Percentiles rank a stretch among this genome's conserved stretches.
phyloP scores from a whole-genome alignment of 75 land plant species.

The Azolla pinnata region DNA sequence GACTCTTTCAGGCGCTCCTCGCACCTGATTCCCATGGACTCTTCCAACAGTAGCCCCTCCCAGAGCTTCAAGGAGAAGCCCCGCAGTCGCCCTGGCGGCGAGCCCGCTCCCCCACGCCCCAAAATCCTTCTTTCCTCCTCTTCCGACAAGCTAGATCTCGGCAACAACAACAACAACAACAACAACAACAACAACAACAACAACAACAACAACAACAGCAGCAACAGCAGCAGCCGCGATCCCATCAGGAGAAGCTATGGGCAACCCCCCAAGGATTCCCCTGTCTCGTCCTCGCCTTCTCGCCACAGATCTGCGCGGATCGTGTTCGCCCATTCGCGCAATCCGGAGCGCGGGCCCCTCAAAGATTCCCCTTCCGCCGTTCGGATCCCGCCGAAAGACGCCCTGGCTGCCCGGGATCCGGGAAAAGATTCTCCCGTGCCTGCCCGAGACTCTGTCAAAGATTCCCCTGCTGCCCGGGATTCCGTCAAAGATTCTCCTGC shows the following conservation, averaged over 20 bases:
- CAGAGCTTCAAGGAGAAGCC: conserved; percentile 2
- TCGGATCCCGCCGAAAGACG: too few species aligned
- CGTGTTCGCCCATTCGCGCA: too few species aligned
- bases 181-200: not conserved
- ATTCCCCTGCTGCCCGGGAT: too few species aligned
- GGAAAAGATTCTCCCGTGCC: too few species aligned
- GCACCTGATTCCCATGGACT: conserved; percentile 1
- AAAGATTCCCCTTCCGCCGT: too few species aligned
- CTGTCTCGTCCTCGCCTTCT: too few species aligned
- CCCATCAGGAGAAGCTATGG: not conserved
- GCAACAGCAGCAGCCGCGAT: not conserved
- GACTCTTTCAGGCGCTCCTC: too few species aligned
- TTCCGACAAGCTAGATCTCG: not conserved
- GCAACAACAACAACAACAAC: not conserved
- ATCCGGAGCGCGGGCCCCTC: too few species aligned
- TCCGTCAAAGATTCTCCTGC: too few species aligned
- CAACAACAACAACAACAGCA: not conserved
- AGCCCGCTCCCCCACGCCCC: not conserved
- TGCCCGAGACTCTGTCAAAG: too few species aligned
- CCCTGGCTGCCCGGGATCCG: too few species aligned
- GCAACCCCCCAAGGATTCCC: not conserved
- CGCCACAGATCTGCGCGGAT: too few species aligned
- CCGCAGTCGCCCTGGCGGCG: not conserved
- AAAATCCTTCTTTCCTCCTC: not conserved
- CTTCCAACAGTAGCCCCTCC: conserved; percentile 5